Evolutionary conservation across 2,329 filamentous ascomycete species (phyloP).

Genomic region (Botrytis tulipae): DNA sequence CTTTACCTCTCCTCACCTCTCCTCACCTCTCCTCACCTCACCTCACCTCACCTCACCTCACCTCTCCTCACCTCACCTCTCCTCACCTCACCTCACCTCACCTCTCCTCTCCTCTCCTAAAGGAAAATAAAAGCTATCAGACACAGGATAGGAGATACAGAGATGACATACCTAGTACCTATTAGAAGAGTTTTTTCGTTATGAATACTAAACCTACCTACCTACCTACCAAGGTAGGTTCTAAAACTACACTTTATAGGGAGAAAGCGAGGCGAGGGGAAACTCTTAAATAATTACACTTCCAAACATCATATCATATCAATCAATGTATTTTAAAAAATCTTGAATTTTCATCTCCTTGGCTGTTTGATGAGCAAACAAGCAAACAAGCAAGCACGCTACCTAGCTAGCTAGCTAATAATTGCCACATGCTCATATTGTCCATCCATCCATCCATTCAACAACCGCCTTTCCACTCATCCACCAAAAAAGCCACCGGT

Average conservation of each 20-base stretch:
- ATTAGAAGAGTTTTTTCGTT: neutral
- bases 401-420: neutral
- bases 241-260: neutral
- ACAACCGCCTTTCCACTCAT: neutral
- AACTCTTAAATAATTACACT: neutral
- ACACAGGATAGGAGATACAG: too few species aligned
- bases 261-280: neutral
- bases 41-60: too few species aligned
- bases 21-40: too few species aligned
- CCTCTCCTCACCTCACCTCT: too few species aligned
- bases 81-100: too few species aligned
- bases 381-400: too few species aligned
- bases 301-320: neutral
- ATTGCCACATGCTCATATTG: neutral
- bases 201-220: neutral
- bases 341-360: neutral
- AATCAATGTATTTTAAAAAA: neutral
- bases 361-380: neutral
- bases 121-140: neutral
- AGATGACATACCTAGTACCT: neutral
- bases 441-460: neutral
- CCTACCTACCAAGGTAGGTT: neutral
- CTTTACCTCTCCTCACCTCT: too few species aligned
- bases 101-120: too few species aligned
- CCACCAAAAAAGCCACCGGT: neutral